Evolutionary conservation across 805 yeast genomes (phyloP).

Genomic region (Monosporozyma aerobia): DNA sequence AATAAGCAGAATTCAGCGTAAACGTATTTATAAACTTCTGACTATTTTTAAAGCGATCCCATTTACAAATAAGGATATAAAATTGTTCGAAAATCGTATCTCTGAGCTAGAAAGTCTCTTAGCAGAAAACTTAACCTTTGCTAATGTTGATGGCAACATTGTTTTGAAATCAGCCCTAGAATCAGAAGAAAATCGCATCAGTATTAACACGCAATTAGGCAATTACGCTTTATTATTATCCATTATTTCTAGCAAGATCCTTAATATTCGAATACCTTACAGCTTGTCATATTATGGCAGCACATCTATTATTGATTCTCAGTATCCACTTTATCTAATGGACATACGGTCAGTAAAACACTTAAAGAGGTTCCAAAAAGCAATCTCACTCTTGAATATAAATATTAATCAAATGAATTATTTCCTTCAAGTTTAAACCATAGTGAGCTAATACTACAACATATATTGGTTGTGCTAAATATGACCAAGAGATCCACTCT

Average conservation of each 20-base stretch:
- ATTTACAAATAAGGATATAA: not conserved
- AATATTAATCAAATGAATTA: slow-evolving; percentile 22
- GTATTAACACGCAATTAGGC: slow-evolving; percentile 20
- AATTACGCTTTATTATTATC: slow-evolving; percentile 20
- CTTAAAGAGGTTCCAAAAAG: slow-evolving; percentile 10
- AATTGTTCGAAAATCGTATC: not conserved
- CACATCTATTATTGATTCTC: slow-evolving; percentile 16
- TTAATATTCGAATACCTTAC: slow-evolving; percentile 18
- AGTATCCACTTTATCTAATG: slow-evolving; percentile 17
- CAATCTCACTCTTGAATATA: slow-evolving; percentile 15
- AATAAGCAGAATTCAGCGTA: not conserved
- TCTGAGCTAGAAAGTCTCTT: not conserved
- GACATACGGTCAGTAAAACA: slow-evolving; percentile 11
- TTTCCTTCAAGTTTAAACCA: slow-evolving; percentile 29
- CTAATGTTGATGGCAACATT: slow-evolving; percentile 6
- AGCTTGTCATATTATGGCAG: slow-evolving; percentile 21
- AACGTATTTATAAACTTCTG: not conserved
- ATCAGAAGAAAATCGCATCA: slow-evolving; percentile 6
- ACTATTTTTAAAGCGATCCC: slow-evolving; percentile 12
- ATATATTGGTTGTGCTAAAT: not conserved
- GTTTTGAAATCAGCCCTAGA: slow-evolving; percentile 6
- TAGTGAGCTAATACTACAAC: not conserved
- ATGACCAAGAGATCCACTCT: not conserved
- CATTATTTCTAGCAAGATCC: slow-evolving; percentile 14
- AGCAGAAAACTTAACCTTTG: slow-evolving; percentile 1